phyloP scores from a whole-genome alignment of 352 stramenopile genomes.

The Globisporangium solare region DNA sequence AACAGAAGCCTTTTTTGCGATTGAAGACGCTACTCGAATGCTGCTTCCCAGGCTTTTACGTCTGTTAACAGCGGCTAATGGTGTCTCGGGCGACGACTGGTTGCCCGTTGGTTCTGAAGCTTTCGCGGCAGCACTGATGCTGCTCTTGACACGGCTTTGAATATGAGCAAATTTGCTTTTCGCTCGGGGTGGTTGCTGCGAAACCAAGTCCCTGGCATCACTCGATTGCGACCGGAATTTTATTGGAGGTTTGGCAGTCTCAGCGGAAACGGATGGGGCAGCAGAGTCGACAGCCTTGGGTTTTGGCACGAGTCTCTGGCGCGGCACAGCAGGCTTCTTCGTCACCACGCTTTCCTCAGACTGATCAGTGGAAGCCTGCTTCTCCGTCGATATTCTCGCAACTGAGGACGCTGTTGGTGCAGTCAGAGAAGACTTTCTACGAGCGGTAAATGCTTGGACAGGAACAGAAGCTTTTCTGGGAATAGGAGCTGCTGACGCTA shows the following conservation, averaged over 20 bases:
- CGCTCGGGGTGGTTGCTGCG: slow-evolving; percentile 1
- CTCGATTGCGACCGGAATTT: slow-evolving; percentile 14
- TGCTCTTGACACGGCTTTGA: slow-evolving; percentile 3
- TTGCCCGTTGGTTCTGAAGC: not conserved
- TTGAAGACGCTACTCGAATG: not conserved
- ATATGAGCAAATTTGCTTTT: slow-evolving; percentile 2
- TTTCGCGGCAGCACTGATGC: not conserved
- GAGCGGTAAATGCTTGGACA: slow-evolving; percentile 4
- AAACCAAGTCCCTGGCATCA: slow-evolving; percentile 9
- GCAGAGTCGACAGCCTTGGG: not conserved
- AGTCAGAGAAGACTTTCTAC: slow-evolving; percentile 3
- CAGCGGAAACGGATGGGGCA: not conserved
- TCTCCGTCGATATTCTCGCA: slow-evolving; percentile 4
- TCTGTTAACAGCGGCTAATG: not conserved
- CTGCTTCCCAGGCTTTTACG: slow-evolving; percentile 9
- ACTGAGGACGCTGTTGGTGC: slow-evolving; percentile 11
- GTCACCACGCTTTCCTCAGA: not conserved
- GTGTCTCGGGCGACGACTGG: not conserved
- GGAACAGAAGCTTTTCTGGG: slow-evolving; percentile 11
- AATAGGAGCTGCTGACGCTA: not conserved
- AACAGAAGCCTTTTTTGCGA: not conserved
- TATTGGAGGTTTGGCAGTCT: not conserved
- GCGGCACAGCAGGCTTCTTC: slow-evolving; percentile 1
- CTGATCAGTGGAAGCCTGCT: not conserved
- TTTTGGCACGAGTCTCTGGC: slow-evolving; percentile 3